A percentile compares a stretch with the other conserved stretches of the same genome.
Conservation (phyloP, 345 rosid species). For the Citrus mangshanensis region DNA sequence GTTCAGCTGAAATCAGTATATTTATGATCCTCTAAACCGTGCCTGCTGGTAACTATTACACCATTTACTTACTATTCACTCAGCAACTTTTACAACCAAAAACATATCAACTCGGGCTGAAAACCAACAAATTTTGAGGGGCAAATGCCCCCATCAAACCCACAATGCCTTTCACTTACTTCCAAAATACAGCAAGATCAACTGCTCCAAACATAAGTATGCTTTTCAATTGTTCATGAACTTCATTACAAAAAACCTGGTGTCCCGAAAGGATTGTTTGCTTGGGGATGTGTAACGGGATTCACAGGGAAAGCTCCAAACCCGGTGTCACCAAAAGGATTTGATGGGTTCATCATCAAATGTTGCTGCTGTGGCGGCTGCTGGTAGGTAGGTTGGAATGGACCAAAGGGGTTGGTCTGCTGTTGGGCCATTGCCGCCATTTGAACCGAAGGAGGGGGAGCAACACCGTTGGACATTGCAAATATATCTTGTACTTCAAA, state of each 20-base stretch:
- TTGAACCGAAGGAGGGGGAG: slow-evolving; percentile 53
- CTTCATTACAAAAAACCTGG: slow-evolving; percentile 58
- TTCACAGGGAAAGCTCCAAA: slow-evolving; percentile 41
- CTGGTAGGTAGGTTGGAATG: slow-evolving; percentile 52
- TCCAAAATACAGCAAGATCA: slow-evolving; percentile 12
- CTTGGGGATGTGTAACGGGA: slow-evolving; percentile 39
- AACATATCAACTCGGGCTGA: slow-evolving; percentile 17
- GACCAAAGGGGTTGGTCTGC: slow-evolving; percentile 70
- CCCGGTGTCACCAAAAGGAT: slow-evolving; percentile 78
- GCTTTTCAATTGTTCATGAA: slow-evolving; percentile 3
- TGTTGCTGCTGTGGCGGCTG: slow-evolving; percentile 48
- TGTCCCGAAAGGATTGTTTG: slow-evolving; percentile 76
- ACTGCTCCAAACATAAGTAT: slow-evolving; percentile 13
- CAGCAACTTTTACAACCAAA: slow-evolving; percentile 31
- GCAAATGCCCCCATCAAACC: not conserved
- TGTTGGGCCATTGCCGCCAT: slow-evolving; percentile 52
- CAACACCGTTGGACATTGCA: slow-evolving; percentile 41
- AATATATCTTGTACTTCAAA: slow-evolving; percentile 86
- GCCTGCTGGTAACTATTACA: slow-evolving; percentile 13
- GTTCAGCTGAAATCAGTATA: not conserved
- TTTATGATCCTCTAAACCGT: slow-evolving; percentile 3
- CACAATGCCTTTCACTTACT: slow-evolving; percentile 19
- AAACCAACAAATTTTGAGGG: slow-evolving; percentile 22
- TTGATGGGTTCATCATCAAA: slow-evolving; percentile 43
- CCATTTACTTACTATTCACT: slow-evolving; percentile 15